These are phyloP conservation scores for Begonia fuchsioides DNA, from an alignment of 306 rosid species.

Conservation along the genomic window DNA sequence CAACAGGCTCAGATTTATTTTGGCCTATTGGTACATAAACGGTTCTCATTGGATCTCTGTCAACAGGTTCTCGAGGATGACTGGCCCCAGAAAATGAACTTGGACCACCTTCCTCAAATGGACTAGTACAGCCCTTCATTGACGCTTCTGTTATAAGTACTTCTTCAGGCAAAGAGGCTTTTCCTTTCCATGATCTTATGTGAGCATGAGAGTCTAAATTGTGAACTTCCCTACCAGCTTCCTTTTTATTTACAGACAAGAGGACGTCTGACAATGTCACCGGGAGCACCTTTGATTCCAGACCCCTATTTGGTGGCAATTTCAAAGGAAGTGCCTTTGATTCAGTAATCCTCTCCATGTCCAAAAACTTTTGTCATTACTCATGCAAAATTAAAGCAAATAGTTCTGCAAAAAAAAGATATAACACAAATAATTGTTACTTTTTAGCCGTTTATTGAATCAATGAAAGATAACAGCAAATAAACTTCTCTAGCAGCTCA, in stretches of 20 bases:
- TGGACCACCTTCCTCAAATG: constrained; percentile 50
- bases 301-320: constrained; percentile 24
- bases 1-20: constrained; percentile 49
- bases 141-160: constrained; percentile 34
- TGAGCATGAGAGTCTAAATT: constrained; percentile 31
- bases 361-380: constrained; percentile 26
- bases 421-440: too few relatives aligned
- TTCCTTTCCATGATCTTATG: constrained; percentile 37
- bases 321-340: constrained; percentile 33
- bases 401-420: constrained; percentile 36
- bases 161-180: constrained; percentile 43
- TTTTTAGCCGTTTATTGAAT: constrained; percentile 1
- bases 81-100: constrained; percentile 87
- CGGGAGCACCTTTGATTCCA: constrained; percentile 2
- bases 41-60: constrained; percentile 69
- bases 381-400: constrained; percentile 13
- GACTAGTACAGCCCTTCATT: constrained; percentile 38
- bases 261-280: constrained; percentile 23
- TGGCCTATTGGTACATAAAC: constrained; percentile 71
- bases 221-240: constrained; percentile 25
- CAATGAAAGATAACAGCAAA: constrained; percentile 2
- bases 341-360: constrained; percentile 74
- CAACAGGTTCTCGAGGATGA: constrained; percentile 97
- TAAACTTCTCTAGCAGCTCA: background rate
- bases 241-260: constrained; percentile 37